Conservation (phyloP, 176 grass and related monocot species). For the Zizania latifolia region DNA sequence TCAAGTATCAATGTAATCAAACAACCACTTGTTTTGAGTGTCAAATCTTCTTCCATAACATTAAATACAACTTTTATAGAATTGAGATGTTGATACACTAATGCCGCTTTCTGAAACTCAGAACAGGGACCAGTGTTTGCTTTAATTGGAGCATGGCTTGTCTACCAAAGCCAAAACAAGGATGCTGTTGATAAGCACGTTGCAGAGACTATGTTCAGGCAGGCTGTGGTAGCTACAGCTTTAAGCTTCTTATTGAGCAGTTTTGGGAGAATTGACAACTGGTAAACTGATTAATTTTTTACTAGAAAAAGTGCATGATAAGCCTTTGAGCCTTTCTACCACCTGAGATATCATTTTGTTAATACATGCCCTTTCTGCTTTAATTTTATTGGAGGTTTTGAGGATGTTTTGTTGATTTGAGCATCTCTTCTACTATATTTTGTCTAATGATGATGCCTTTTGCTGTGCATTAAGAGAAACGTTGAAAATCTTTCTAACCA, state of each 20-base stretch:
- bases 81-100: background rate
- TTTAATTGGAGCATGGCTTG: constrained; percentile 69
- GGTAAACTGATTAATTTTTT: constrained; percentile 27
- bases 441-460: background rate
- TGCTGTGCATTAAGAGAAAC: background rate
- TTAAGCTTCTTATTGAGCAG: constrained; percentile 56
- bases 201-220: constrained; percentile 59
- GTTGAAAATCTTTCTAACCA: background rate
- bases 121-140: constrained; percentile 67
- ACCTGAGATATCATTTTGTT: background rate
- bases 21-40: background rate
- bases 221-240: constrained; percentile 52
- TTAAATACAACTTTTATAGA: background rate
- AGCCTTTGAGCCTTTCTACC: background rate
- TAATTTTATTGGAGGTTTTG: too few species aligned
- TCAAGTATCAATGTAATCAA: too few species aligned
- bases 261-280: constrained; percentile 75
- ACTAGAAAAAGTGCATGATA: background rate
- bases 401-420: background rate
- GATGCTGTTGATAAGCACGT: constrained; percentile 47
- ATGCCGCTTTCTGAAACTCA: background rate
- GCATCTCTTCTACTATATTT: background rate
- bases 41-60: background rate
- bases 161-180: constrained; percentile 77
- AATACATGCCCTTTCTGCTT: background rate